Base-by-base conservation (phyloP, 352 stramenopile species). In the Phytophthora pseudosyringae region DNA sequence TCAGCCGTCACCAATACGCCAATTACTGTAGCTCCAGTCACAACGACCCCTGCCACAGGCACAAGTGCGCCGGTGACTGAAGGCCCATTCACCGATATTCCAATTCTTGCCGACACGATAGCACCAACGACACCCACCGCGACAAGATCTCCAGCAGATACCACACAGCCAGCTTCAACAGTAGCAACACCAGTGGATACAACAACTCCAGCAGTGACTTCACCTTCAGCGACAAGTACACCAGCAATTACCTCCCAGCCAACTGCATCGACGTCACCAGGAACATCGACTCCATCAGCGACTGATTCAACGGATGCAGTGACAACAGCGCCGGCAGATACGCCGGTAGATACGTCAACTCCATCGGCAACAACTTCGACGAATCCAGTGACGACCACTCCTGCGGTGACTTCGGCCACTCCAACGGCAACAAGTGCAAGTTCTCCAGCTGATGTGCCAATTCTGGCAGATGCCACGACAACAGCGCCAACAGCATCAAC, bases 381-480 rank as follows among this genome's bases (percentile, higher is more conserved):
- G 12, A 25, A 40, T 33, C 39, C 59, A 28, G 18, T 10, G 9
- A 49, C 21, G 6, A 45, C 28, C 9, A 56, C 15, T 29, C 16
- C 57, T 31, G 8, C 45, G 31, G 15, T 13, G 25, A 62, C 44
- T 41, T 49, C 55, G 31, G 39, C 3, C 26, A 35, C 49, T 1
- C 35, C 49, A 35, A 33, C 25, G 13, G 15, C 51, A 32, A 40
- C 36, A 25, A 59, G 25, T 9, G 25, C 4, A 39, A 21, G 18
- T 7, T 58, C 31, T 48, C 50, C 56, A 41, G 32, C 21, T n/a
- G 59, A 61, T 21, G 28, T 61, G 29, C 59, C 59, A 25, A 36
- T 67, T 38, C 50, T 67, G 31, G 41, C 59, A 9, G 59, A 67
- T 49, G 46, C 50, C 8, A 44, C 59, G 5, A 67, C 31, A 41